These are phyloP conservation scores for Astrothelium subdiscretum DNA, from an alignment of 495 filamentous ascomycete species.

Conservation along the genomic window DNA sequence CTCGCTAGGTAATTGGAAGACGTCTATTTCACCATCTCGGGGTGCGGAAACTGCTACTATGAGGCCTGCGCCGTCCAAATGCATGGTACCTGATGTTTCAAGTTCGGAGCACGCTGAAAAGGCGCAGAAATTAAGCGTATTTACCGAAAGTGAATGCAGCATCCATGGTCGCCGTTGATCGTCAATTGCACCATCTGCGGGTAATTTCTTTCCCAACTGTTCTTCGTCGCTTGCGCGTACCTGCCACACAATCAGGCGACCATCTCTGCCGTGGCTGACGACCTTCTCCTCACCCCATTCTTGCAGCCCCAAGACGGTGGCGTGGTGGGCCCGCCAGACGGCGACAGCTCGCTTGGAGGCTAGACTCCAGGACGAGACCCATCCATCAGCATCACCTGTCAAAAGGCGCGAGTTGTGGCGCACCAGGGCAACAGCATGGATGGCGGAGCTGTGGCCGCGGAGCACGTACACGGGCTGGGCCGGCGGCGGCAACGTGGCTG, in stretches of 20 bases:
- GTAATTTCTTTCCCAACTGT: constrained; percentile 54
- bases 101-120: constrained; percentile 52
- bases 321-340: constrained; percentile 81
- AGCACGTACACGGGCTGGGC: constrained; percentile 75
- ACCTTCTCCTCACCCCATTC: constrained; percentile 47
- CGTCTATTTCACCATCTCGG: constrained; percentile 50
- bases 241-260: constrained; percentile 78
- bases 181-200: constrained; percentile 45
- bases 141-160: constrained; percentile 70
- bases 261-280: constrained; percentile 76
- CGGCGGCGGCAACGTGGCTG: constrained; percentile 29
- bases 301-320: constrained; percentile 60
- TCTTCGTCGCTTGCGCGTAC: constrained; percentile 48
- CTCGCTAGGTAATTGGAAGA: constrained; percentile 73
- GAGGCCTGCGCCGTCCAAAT: background rate
- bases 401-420: constrained; percentile 62
- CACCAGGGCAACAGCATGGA: constrained; percentile 69
- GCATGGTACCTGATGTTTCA: constrained; percentile 1
- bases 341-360: constrained; percentile 68
- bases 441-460: constrained; percentile 70
- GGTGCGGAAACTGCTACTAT: constrained; percentile 25
- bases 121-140: constrained; percentile 91
- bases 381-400: constrained; percentile 85
- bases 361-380: constrained; percentile 76
- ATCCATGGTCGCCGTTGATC: constrained; percentile 61